phyloP scores from a whole-genome alignment of 2,329 filamentous ascomycete genomes.

The Colletotrichum sansevieriae region DNA sequence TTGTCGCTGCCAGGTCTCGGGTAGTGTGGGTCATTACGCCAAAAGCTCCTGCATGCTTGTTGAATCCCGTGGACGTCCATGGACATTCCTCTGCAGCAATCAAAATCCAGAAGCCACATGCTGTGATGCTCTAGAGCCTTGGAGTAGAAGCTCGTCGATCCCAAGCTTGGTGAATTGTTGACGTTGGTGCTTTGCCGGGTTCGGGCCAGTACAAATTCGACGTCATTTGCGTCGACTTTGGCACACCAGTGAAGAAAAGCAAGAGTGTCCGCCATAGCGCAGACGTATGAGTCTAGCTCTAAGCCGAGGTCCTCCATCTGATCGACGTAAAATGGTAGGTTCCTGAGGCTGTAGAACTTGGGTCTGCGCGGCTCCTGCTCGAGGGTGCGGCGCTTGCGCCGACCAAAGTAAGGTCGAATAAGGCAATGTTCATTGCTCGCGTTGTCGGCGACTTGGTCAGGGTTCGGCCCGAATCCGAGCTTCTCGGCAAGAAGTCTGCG shows the following conservation, averaged over 20 bases:
- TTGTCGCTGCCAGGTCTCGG: neutral
- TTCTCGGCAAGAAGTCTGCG: neutral
- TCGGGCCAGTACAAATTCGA: constrained; percentile 66
- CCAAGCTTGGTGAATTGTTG: neutral
- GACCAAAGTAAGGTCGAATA: neutral
- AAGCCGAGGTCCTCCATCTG: neutral
- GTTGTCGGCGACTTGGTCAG: neutral
- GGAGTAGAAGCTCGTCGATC: neutral
- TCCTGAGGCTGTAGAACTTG: neutral
- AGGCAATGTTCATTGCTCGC: neutral
- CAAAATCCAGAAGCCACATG: neutral
- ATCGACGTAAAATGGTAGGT: neutral
- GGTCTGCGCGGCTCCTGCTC: neutral
- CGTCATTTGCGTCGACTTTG: constrained; percentile 63
- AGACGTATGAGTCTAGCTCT: constrained; percentile 51
- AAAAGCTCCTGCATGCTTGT: neutral
- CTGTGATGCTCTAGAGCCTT: neutral
- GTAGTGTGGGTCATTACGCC: neutral
- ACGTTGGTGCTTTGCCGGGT: neutral
- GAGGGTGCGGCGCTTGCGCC: too few species aligned
- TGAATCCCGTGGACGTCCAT: neutral
- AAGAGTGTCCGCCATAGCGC: constrained; percentile 62
- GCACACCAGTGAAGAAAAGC: constrained; percentile 64
- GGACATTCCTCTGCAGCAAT: neutral
- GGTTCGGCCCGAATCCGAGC: neutral